Evolutionary conservation across 2,329 filamentous ascomycete species (phyloP).

Genomic region (Sporothrix dimorphospora): DNA sequence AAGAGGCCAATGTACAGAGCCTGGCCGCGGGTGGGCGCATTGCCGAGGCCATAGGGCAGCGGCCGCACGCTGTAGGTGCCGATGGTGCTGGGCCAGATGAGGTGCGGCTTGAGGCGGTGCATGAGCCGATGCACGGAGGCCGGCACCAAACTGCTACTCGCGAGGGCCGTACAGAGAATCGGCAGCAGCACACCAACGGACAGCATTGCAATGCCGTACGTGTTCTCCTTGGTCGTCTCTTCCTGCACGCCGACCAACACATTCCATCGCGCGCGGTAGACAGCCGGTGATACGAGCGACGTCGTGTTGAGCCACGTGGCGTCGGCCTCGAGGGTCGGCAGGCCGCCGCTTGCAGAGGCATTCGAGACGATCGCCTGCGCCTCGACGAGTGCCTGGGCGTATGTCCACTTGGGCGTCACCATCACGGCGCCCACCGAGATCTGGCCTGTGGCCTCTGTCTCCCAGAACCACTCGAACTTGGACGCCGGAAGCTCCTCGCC

Average conservation of each 20-base stretch:
- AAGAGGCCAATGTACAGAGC: background rate
- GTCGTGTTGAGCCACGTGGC: background rate
- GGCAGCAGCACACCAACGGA: background rate
- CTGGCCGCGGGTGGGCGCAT: background rate
- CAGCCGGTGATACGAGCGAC: background rate
- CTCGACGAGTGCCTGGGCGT: background rate
- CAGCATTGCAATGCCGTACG: background rate
- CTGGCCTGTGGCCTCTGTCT: slow-evolving; percentile 9
- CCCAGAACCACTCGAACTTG: slow-evolving; percentile 11
- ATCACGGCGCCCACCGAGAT: background rate
- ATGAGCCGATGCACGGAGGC: background rate
- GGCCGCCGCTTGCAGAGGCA: background rate
- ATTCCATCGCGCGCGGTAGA: background rate
- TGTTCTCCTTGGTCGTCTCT: slow-evolving; percentile 3
- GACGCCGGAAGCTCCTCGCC: background rate
- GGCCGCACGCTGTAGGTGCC: slow-evolving; percentile 1
- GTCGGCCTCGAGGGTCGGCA: background rate
- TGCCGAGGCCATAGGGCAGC: background rate
- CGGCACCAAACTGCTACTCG: background rate
- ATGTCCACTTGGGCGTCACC: slow-evolving; percentile 3
- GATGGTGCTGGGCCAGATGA: slow-evolving; percentile 1
- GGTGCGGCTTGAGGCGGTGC: background rate
- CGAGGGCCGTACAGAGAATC: background rate
- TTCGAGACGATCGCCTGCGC: background rate
- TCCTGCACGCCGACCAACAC: background rate